Evolutionary conservation across 345 rosid species (phyloP), one percentile per base, ranked within the genome.

Genomic region (Chamaenerion angustifolium): DNA sequence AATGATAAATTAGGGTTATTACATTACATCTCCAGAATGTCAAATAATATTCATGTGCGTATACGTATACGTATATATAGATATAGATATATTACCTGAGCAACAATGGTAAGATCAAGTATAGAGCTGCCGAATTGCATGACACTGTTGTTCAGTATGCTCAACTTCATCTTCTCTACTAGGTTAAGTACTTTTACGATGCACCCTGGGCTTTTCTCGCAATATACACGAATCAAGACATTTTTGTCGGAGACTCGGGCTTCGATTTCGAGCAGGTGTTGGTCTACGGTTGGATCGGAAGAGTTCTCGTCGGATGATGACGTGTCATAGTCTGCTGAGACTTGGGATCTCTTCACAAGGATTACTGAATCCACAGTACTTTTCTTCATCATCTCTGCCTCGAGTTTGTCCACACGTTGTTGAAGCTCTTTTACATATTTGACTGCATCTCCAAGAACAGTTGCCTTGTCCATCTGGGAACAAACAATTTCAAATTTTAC

Each of bases 401-500:
- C 71, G 0, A 66, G 58, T 3, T 44, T 18, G 23, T 61, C 61
- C 12, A 56, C 66, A 3, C 49, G 46, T 42, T 57, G 67, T 57
- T 62, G 64, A 46, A 67, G 64, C 15, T 67, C 56, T 43, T 62
- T 62, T 43, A 62, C 14, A 53, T 62, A 62, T 43, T 54, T 57
- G 27, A 49, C 49, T 5, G 71, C 56, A 14, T 54, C 71, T 53
- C 55, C 67, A 23, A 62, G 56, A n/a, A 66, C 48, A 10, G 71
- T 60, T 9, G 66, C 62, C 56, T 61, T 66, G 58, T 66, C 64
- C 49, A 68, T 67, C 94, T 88, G 70, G 9, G 40, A 44, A 21
- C 0, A 40, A n/a, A 43, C 3, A 10, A 44, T 42, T 21, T 44
- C 46, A 42, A 4, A 11, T 0, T n/a, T n/a, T n/a, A n/a, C n/a